Evolutionary conservation across 306 rosid species (phyloP), one percentile per base, ranked within the genome.

Genomic region (Astragalus membranaceus): DNA sequence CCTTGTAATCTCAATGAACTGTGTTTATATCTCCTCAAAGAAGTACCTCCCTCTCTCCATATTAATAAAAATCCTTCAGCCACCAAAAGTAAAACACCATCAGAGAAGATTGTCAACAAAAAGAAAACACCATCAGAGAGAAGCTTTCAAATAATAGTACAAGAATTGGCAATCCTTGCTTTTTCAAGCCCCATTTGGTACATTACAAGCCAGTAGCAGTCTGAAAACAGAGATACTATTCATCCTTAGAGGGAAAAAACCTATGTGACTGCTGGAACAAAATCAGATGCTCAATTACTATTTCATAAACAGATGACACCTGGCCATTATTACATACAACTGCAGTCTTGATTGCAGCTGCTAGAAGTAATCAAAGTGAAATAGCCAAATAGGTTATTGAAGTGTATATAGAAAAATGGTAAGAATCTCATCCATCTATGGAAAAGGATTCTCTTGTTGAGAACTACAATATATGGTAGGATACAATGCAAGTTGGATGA

Each of bases 311-410:
- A 64, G 70, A 73, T 78, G 37, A 67, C 12, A 69, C 69, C 50
- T 51, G 70, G 32, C 32, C 57, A 80, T 82, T 76, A 75, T 81
- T 79, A 67, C 79, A 70, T 69, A 65, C 78, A 80, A 11, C 76
- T 13, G 78, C 80, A 78, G 49, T 49, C 68, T 72, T 20, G 23
- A 20, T 20, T 20, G 73, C 77, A 85, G 76, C 61, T 41, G 72
- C 81, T 35, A 53, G 32, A 43, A 70, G 77, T 70, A 63, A 70
- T 33, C 32, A 44, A 44, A 53, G 67, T 36, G 33, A 8, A 30
- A 69, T 41, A 62, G 36, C 35, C 67, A 63, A 44, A 70, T 14
- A 36, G 29, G 64, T 13, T 26, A 73, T 49, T 50, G 15, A 59
- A 63, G 62, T 23, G 78, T 63, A 33, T 30, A 42, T 43, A 60